Conservation (phyloP, 2,329 filamentous ascomycete genomes). For the Phaeosphaeriaceae sp. region DNA sequence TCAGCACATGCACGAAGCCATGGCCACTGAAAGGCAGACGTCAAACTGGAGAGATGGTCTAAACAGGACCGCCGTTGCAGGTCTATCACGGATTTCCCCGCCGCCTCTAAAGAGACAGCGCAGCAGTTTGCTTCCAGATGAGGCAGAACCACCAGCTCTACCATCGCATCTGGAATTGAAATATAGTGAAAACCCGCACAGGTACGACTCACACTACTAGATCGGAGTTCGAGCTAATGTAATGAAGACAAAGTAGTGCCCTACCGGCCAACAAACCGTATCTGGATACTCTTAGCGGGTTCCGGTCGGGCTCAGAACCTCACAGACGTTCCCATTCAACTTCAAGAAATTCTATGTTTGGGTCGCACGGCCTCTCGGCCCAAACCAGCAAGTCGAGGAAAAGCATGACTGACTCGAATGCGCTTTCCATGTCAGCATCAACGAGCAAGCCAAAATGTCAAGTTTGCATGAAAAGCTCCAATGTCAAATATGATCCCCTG, state of each 20-base stretch:
- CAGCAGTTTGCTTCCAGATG: neutral
- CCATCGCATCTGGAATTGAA: neutral
- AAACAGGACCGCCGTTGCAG: neutral
- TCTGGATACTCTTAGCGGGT: neutral
- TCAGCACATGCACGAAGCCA: neutral
- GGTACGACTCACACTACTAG: slow-evolving; percentile 5
- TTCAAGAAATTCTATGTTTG: neutral
- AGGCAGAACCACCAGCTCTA: neutral
- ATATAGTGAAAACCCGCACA: slow-evolving; percentile 3
- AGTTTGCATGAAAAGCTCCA: slow-evolving; percentile 34
- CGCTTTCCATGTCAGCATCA: slow-evolving; percentile 3
- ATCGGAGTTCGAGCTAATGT: neutral
- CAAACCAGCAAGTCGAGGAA: slow-evolving; percentile 2
- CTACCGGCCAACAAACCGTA: neutral
- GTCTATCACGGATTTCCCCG: slow-evolving; percentile 26
- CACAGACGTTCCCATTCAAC: neutral
- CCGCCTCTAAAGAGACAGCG: slow-evolving; percentile 32
- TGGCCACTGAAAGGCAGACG: neutral
- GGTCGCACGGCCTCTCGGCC: neutral
- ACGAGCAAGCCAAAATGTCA: slow-evolving; percentile 30
- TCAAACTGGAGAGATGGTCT: neutral
- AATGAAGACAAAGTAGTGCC: neutral
- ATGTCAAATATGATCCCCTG: slow-evolving; percentile 34
- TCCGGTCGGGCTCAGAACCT: neutral
- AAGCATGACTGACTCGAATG: neutral